Percentiles rank a stretch among this genome's conserved stretches.
Evolutionary conservation across 164 flowering plant species (phyloP).

Genomic region (Sextonia rubra): DNA sequence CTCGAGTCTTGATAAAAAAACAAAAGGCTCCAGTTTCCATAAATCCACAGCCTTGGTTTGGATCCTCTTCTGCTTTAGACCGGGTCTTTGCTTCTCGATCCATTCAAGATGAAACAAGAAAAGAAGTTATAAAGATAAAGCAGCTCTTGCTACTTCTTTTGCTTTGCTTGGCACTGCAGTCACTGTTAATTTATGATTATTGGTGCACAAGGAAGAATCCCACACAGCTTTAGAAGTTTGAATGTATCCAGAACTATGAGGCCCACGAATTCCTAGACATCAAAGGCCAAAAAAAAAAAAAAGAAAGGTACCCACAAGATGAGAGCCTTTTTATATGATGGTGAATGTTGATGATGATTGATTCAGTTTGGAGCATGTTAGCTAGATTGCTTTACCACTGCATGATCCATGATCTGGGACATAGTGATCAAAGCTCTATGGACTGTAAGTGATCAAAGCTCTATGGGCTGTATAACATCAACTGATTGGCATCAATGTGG

Average conservation of each 20-base stretch:
- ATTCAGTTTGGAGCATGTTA: neutral
- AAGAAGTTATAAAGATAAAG: constrained; percentile 4
- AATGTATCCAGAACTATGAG: neutral
- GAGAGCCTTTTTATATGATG: neutral
- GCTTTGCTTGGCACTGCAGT: neutral
- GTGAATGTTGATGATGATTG: neutral
- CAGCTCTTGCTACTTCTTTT: neutral
- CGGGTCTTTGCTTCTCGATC: constrained; percentile 6
- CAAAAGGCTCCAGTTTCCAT: neutral
- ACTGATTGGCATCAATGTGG: too few relatives aligned
- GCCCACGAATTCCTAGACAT: neutral
- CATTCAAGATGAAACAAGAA: constrained; percentile 4
- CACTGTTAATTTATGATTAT: neutral
- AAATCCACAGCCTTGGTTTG: neutral
- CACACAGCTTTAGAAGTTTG: neutral
- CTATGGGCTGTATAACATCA: too few relatives aligned
- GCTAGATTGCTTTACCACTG: too few relatives aligned
- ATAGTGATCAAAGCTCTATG: too few relatives aligned
- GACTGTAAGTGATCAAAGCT: too few relatives aligned
- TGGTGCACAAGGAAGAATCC: too few relatives aligned
- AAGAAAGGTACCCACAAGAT: too few relatives aligned
- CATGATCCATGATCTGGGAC: too few relatives aligned
- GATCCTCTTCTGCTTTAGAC: neutral
- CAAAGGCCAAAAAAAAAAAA: neutral
- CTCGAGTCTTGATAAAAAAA: too few relatives aligned